Conservation (phyloP, 768 basidiomycete species). For the Suillus tomentosus region DNA sequence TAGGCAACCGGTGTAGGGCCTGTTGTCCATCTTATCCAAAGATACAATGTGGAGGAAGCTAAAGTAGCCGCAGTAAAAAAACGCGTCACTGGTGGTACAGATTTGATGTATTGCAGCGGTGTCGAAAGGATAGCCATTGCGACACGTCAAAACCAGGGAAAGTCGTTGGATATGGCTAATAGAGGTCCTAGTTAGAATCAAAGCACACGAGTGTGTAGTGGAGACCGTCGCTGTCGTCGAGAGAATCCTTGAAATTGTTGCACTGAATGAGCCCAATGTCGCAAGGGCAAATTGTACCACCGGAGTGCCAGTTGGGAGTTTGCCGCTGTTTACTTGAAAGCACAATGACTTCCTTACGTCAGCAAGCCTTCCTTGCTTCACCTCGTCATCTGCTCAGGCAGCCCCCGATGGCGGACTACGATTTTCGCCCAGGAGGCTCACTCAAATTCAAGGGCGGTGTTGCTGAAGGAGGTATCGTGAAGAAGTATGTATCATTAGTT, state of each 20-base stretch:
- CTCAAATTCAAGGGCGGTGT: constrained; percentile 89
- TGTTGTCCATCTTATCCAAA: constrained; percentile 63
- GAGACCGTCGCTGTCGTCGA: neutral
- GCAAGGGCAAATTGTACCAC: constrained; percentile 3
- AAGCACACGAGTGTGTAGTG: neutral
- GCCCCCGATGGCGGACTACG: constrained; percentile 81
- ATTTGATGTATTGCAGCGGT: constrained; percentile 65
- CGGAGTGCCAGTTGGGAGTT: constrained; percentile 15
- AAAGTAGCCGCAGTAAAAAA: constrained; percentile 65
- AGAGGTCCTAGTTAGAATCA: neutral
- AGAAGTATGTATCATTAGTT: constrained; percentile 60
- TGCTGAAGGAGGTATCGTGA: constrained; percentile 75
- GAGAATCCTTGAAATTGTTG: constrained; percentile 6
- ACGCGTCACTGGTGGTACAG: constrained; percentile 80
- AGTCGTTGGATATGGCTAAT: constrained; percentile 4
- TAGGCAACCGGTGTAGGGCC: constrained; percentile 53
- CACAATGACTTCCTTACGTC: constrained; percentile 31
- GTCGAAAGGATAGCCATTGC: constrained; percentile 78
- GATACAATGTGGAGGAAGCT: constrained; percentile 58
- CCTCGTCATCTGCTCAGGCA: constrained; percentile 21
- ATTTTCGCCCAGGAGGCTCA: constrained; percentile 81
- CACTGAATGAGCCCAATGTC: constrained; percentile 6
- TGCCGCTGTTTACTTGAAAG: constrained; percentile 26
- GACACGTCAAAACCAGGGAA: neutral
- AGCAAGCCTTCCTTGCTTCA: constrained; percentile 22